Base-by-base conservation (phyloP, 208 protist genomes). In the Leishmania lainsoni region DNA sequence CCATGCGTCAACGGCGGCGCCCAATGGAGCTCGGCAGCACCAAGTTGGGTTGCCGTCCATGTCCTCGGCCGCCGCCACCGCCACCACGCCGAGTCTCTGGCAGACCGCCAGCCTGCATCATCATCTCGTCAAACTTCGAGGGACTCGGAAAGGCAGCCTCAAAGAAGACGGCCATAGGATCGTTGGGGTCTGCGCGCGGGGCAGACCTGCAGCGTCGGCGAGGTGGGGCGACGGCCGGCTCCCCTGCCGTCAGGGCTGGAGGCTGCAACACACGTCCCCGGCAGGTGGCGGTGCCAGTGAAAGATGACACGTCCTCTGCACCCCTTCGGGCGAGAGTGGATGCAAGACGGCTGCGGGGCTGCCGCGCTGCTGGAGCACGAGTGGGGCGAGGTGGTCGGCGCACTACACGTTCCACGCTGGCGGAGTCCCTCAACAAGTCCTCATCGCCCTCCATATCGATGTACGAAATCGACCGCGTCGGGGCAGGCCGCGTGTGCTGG, bases 101-200 rank as follows among this genome's bases (percentile, higher is more conserved):
- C 29, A 95, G 48, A 6, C 90, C 91, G n/a, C 94, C 94, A 0
- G 94, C 89, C 68, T 92, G 89, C 83, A 87, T 78, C 88, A 97
- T 90, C 92, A 97, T 94, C 68, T 95, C 91, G 22, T 97, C 92
- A 79, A 97, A 97, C 90, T 97, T 95, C 26, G 90, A 94, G 1
- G 94, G 94, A 65, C 92, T 96, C 8, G 92, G 92, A 75, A 97
- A 97, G 59, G 88, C 91, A 5, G 91, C 94, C 54, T 93, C 84
- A 73, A 95, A 95, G 79, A 97, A 96, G 45, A 97, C 90, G 17
- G 91, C 89, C 94, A 97, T 96, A 56, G 94, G 94, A 78, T 97
- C 92, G 76, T 87, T 87, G 4, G 84, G 76, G 78, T 88, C 83
- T 45, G 70, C 81, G 54, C 73, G 84, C 73, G 69, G 81, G 35